phyloP scores from a whole-genome alignment of 768 basidiomycete genomes.

The Phylloporus sp. region DNA sequence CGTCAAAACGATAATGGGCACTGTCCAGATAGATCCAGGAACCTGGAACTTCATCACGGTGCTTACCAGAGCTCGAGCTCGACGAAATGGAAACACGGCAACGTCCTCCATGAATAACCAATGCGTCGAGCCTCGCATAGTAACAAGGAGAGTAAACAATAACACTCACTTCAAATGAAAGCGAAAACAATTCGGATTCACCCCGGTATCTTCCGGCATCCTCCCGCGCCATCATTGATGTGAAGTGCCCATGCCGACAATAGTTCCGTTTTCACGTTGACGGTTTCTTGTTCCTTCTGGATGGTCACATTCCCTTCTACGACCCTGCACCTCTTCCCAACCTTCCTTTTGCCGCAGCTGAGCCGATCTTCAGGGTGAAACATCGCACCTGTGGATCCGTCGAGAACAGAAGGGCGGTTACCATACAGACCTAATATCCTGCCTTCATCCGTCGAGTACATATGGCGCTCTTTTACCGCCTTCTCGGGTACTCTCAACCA shows the following conservation, averaged over 20 bases:
- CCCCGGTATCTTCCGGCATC: slow-evolving; percentile 20
- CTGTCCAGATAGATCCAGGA: slow-evolving; percentile 13
- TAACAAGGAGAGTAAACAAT: not conserved
- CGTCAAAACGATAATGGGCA: slow-evolving; percentile 1
- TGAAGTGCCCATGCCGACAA: slow-evolving; percentile 1
- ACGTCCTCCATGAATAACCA: not conserved
- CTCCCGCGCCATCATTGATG: slow-evolving; percentile 13
- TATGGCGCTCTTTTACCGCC: slow-evolving; percentile 15
- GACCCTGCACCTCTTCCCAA: slow-evolving; percentile 16
- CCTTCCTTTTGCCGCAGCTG: slow-evolving; percentile 18
- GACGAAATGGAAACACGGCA: slow-evolving; percentile 4
- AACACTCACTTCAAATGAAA: slow-evolving; percentile 1
- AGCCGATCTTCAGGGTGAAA: slow-evolving; percentile 24
- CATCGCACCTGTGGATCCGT: slow-evolving; percentile 26
- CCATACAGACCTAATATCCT: slow-evolving; percentile 15
- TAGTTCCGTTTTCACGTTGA: slow-evolving; percentile 1
- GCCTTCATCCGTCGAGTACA: slow-evolving; percentile 7
- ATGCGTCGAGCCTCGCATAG: slow-evolving; percentile 1
- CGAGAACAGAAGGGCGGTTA: slow-evolving; percentile 11
- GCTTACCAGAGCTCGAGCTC: slow-evolving; percentile 3
- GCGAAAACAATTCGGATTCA: not conserved
- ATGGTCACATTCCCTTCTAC: slow-evolving; percentile 9
- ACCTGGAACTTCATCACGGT: slow-evolving; percentile 13
- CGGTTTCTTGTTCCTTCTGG: slow-evolving; percentile 12
- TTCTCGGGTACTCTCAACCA: slow-evolving; percentile 8